phyloP scores from a whole-genome alignment of 208 protist genomes.

The Tritrichomonas foetus region DNA sequence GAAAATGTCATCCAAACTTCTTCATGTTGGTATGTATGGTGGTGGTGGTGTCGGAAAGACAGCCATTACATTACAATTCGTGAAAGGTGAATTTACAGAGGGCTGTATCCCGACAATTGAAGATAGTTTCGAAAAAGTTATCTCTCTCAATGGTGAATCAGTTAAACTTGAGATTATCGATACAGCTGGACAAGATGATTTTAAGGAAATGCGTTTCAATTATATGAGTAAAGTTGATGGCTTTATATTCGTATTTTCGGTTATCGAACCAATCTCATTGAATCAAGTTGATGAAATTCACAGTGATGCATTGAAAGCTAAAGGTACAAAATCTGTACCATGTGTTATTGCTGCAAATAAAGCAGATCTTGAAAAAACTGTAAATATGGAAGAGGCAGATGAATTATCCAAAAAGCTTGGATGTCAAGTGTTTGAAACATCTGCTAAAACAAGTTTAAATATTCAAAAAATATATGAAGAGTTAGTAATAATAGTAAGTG shows the following conservation, averaged over 20 bases:
- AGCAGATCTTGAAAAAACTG: no score
- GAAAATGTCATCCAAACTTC: no score
- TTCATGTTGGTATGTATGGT: not conserved
- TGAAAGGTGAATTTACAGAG: not conserved
- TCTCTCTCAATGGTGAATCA: not conserved
- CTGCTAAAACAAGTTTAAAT: no score
- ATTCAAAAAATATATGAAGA: no score
- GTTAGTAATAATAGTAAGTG: no score
- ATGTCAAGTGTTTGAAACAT: no score
- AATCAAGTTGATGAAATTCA: not conserved
- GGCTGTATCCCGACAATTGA: constrained; percentile 28
- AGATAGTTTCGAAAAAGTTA: not conserved
- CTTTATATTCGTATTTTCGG: not conserved
- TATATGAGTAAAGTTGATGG: not conserved
- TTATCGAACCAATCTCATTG: not conserved
- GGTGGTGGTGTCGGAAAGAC: constrained; percentile 33
- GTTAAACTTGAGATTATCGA: not conserved
- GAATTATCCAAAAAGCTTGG: no score
- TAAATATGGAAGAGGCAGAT: no score
- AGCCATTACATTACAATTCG: constrained; percentile 2
- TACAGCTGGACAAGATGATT: constrained; percentile 21
- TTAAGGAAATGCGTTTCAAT: not conserved
- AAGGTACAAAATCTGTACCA: not conserved
- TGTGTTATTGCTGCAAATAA: constrained; percentile 14
- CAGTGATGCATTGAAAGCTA: not conserved